Evolutionary conservation across 2,329 filamentous ascomycete species (phyloP), one percentile per base, ranked within the genome.

Genomic region (Ophiosphaerella korrae): DNA sequence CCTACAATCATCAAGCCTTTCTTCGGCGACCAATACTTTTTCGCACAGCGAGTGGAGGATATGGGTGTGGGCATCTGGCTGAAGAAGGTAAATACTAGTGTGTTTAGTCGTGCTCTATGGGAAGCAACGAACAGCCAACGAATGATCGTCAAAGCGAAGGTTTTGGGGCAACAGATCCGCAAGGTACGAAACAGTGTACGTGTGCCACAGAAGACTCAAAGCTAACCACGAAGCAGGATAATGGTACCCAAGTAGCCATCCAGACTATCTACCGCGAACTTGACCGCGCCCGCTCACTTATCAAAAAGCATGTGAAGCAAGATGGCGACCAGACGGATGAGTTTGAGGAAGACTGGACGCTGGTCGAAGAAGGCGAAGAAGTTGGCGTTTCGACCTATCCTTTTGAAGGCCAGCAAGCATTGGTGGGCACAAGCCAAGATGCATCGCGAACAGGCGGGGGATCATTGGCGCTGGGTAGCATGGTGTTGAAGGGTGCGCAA

Each of bases 11-110:
- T 97, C 68, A 90, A 93, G 54, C 94, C 94, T 0, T 99, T 97
- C 78, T 99, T 99, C 68, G 94, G 94, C 5, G 94, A 99, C 65
- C 94, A 99, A 70, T 97, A 89, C 80, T 99, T 99, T 79, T 97
- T 96, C 64, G 94, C 92, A 6, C 84, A 82, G 26, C 84, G 94
- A 3, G 89, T 97, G 1, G 92, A 97, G 72, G 93, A 97, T 66
- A 80, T 99, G 5, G 93, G 94, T 0, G 94, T 97, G 2, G 94
- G 94, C 0, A 87, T 96, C 16, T 90, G 88, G 67, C 80, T 99
- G 63, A 92, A 89, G 78, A 94, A 90, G 74, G 85, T 96, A 78
- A 95, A 94, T 18, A 88, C 90, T n/a, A 88, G 85, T 58, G 84
- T 88, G 33, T 93, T 99, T 63, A 89, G 90, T 13, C 82, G 90